phyloP scores from a whole-genome alignment of 345 rosid genomes.

The Arabidopsis arenosa region DNA sequence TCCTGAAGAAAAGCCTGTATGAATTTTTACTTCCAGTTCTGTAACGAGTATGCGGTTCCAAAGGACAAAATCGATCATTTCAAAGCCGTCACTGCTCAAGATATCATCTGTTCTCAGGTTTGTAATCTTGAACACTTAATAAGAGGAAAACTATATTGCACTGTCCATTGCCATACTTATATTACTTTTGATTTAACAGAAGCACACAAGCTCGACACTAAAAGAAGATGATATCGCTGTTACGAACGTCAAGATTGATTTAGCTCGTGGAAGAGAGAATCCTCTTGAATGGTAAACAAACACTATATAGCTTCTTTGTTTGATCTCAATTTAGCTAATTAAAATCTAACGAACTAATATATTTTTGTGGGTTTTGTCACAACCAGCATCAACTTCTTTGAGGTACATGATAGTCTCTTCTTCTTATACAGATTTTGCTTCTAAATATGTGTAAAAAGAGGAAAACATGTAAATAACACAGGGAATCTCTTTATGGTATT shows the following conservation, averaged over 20 bases:
- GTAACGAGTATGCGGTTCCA: slow-evolving; percentile 95
- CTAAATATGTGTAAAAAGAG: neutral
- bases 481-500: slow-evolving; percentile 26
- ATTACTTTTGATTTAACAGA: slow-evolving; percentile 51
- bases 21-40: slow-evolving; percentile 65
- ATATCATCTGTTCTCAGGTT: slow-evolving; percentile 95
- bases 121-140: neutral
- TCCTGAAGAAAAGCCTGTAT: neutral
- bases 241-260: slow-evolving; percentile 85
- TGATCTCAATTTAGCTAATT: neutral
- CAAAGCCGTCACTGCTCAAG: slow-evolving; percentile 80
- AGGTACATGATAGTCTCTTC: slow-evolving; percentile 56
- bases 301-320: slow-evolving; percentile 15
- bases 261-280: slow-evolving; percentile 83
- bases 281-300: slow-evolving; percentile 82
- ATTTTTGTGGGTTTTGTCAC: slow-evolving; percentile 27
- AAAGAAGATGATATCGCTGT: slow-evolving; percentile 83
- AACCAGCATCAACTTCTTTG: slow-evolving; percentile 88
- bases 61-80: slow-evolving; percentile 80
- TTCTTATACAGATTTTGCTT: neutral
- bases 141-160: neutral
- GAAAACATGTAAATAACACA: neutral
- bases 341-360: slow-evolving; percentile 22
- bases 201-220: slow-evolving; percentile 60
- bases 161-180: slow-evolving; percentile 12